A percentile compares a stretch with the other conserved stretches of the same genome.
phyloP scores from a whole-genome alignment of 257 asterid genomes.

The Penstemon barbatus region DNA sequence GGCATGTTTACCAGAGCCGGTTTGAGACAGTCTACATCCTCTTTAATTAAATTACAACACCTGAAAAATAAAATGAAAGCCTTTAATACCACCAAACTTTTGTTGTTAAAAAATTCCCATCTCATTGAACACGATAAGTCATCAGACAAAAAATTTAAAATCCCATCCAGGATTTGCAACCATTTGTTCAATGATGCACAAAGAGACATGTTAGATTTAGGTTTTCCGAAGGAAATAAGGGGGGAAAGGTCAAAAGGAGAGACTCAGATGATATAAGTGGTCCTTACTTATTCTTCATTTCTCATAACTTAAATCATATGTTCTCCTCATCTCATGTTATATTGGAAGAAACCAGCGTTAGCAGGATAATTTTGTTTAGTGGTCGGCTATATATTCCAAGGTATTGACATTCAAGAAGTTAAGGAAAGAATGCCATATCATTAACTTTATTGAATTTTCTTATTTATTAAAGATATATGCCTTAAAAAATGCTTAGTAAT shows the following conservation, averaged over 20 bases:
- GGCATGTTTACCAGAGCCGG: constrained; percentile 68
- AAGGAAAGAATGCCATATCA: not conserved
- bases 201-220: no score
- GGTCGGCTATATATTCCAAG: constrained; percentile 1
- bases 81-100: not conserved
- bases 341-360: not conserved
- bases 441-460: constrained; percentile 1
- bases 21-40: constrained; percentile 68
- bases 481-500: not conserved
- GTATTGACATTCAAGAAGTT: not conserved
- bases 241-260: no score
- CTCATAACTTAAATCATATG: not conserved
- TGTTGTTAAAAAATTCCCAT: constrained; percentile 15
- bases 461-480: constrained; percentile 1
- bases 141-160: constrained; percentile 7
- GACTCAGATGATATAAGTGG: no score
- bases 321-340: not conserved
- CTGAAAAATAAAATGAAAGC: constrained; percentile 44
- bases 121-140: not conserved
- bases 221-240: no score
- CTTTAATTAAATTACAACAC: constrained; percentile 55
- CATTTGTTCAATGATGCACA: not conserved
- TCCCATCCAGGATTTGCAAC: constrained; percentile 16
- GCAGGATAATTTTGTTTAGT: constrained; percentile 10
- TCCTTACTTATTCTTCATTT: no score